Conservation (phyloP, 2,329 filamentous ascomycete genomes). For the Calonectria hongkongensis region DNA sequence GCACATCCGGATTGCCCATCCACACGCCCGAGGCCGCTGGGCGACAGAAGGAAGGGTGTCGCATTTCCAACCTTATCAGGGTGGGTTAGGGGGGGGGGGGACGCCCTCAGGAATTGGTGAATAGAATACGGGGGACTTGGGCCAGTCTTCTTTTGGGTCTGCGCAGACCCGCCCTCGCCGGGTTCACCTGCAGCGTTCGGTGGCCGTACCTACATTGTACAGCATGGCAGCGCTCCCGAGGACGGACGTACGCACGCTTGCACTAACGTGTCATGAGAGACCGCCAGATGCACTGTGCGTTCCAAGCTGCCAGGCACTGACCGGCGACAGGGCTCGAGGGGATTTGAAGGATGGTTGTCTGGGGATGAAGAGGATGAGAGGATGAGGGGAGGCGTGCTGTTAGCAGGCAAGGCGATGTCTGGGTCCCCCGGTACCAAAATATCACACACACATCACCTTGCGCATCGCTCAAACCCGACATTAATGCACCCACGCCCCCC, state of each 20-base stretch:
- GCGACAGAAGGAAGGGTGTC: slow-evolving; percentile 37
- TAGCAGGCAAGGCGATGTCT: slow-evolving; percentile 12
- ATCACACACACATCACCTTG: slow-evolving; percentile 26
- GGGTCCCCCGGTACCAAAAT: slow-evolving; percentile 29
- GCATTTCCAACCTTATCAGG: slow-evolving; percentile 53
- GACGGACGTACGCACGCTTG: slow-evolving; percentile 12
- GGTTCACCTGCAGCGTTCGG: slow-evolving; percentile 27
- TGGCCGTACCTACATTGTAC: slow-evolving; percentile 24
- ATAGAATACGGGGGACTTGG: slow-evolving; percentile 26
- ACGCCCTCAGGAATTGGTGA: slow-evolving; percentile 38
- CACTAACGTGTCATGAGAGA: slow-evolving; percentile 11
- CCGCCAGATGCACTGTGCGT: slow-evolving; percentile 6
- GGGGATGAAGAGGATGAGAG: slow-evolving; percentile 7
- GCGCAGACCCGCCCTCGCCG: slow-evolving; percentile 28
- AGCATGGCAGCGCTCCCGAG: neutral
- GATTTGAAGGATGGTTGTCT: neutral
- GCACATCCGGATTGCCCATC: slow-evolving; percentile 27
- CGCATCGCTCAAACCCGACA: slow-evolving; percentile 25
- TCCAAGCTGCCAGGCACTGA: slow-evolving; percentile 17
- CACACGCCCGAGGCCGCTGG: slow-evolving; percentile 27
- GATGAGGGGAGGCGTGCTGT: slow-evolving; percentile 12
- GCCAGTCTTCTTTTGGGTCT: slow-evolving; percentile 13
- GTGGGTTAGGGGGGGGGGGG: slow-evolving; percentile 22
- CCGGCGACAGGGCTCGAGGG: neutral
- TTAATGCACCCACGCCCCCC: slow-evolving; percentile 33